Base-by-base conservation (phyloP, 805 yeast species). In the Zygosaccharomyces siamensis region DNA sequence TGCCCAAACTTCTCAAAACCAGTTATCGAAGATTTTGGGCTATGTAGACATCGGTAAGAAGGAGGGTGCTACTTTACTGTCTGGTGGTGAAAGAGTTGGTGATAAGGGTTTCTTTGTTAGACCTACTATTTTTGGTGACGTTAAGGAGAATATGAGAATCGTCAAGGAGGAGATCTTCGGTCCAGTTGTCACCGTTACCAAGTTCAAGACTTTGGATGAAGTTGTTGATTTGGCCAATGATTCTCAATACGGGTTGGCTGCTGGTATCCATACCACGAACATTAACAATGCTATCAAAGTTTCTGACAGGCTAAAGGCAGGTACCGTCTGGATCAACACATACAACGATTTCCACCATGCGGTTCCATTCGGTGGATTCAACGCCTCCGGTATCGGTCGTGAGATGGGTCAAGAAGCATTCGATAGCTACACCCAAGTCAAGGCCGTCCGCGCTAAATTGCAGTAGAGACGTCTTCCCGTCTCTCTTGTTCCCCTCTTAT, bases 291-390 rank as follows among this genome's bases (percentile, higher is more conserved):
- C 95, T 32, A 74, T 85, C 59, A 80, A 80, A 48, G 90, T 87
- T 54, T 76, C 96, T 38, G 76, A 78, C 70, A 80, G 81, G 66
- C 71, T 90, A 48, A 80, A 83, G 61, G 84, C 96, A 51, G 98
- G 98, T 65, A 86, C 92, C 50, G 81, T 90, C 57, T 92, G 96
- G 92, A 79, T 89, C 58, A 90, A 90, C 80, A 81, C 89, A 50
- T 84, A 88, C 71, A 89, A 89, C 71, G 93, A 87, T 64, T 84
- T 89, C 78, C 89, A 89, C 70, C 84, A 76, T 63, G 76, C 79
- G 68, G 85, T 90, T 69, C 97, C 97, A 63, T 90, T 90, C 69
- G 97, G 97, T 61, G 97, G 97, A 40, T 86, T 76, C 75, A 88
- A 88, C 69, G 81, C 83, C 77, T 83, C 93, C 50, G 98, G 98